Evolutionary conservation across 2,329 filamentous ascomycete species (phyloP), one percentile per base, ranked within the genome.

Genomic region (Pseudopithomyces chartarum): DNA sequence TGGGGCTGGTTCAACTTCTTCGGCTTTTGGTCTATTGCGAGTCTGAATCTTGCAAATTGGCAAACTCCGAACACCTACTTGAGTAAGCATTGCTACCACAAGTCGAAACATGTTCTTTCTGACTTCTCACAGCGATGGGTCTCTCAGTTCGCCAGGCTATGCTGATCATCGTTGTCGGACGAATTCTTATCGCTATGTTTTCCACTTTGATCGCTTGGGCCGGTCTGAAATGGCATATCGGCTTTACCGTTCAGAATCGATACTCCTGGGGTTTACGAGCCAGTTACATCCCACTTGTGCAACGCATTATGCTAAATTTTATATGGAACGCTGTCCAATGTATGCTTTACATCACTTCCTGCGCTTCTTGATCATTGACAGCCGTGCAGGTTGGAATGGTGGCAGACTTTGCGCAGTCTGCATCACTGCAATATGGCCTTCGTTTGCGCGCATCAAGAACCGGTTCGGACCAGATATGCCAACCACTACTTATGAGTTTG

Each of bases 241-340:
- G 81, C 15, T 73, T 82, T 61, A 82, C 80, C 0, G 70, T 82
- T 13, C 80, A 82, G 62, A 82, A 81, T 59, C 73, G 81, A 6
- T 82, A 75, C 59, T 79, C 78, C 7, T 83, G 81, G 81, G 81
- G 81, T 3, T 64, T 82, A 67, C 72, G 78, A 29, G 81, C 75
- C 1, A 80, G 78, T 44, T 83, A 82, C 51, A 79, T 83, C 32
- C 80, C 81, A 0, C 67, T 82, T 15, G 57, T 79, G 6, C 80
- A 82, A 62, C 76, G 81, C 2, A 76, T 80, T 17, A 47, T 83
- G 47, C 71, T 83, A 8, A 82, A 82, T 61, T 82, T 83, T 53
- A 81, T 83, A 43, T 83, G 81, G 81, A 79, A 76, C 36, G 78
- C 79, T 4, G 70, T 81, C 0, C 80, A 82, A 59, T 81, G 76